These are phyloP conservation scores for Candida parachauliodes DNA, from an alignment of 805 yeast genomes.

Conservation along the genomic window DNA sequence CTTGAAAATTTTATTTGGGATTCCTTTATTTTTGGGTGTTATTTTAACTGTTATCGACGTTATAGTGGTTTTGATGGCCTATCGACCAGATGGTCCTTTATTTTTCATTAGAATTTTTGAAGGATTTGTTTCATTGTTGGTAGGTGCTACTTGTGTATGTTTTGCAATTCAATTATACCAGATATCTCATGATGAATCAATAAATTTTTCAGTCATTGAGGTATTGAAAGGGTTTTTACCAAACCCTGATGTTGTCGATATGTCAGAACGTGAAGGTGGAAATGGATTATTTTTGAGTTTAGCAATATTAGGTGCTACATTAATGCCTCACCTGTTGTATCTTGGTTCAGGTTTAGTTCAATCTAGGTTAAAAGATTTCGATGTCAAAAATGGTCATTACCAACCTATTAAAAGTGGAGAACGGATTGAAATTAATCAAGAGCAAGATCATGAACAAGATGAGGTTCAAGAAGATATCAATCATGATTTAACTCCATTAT, in stretches of 20 bases:
- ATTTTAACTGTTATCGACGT: slow-evolving; percentile 84
- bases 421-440: background rate
- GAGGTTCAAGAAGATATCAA: background rate
- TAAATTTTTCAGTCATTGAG: slow-evolving; percentile 42
- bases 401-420: background rate
- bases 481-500: slow-evolving; percentile 6
- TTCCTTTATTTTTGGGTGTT: slow-evolving; percentile 84
- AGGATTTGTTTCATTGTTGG: slow-evolving; percentile 71
- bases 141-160: slow-evolving; percentile 79
- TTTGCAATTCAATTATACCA: slow-evolving; percentile 74
- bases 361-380: slow-evolving; percentile 40
- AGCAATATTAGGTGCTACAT: slow-evolving; percentile 46
- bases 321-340: slow-evolving; percentile 45
- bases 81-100: slow-evolving; percentile 81
- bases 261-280: slow-evolving; percentile 45
- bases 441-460: background rate
- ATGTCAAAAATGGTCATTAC: slow-evolving; percentile 26
- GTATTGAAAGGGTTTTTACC: slow-evolving; percentile 49
- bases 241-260: slow-evolving; percentile 38
- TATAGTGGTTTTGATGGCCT: slow-evolving; percentile 78
- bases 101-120: slow-evolving; percentile 76
- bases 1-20: slow-evolving; percentile 70
- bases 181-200: slow-evolving; percentile 49
- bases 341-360: slow-evolving; percentile 45
- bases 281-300: slow-evolving; percentile 42